phyloP scores from a whole-genome alignment of 345 rosid genomes.

The Turnera subulata region DNA sequence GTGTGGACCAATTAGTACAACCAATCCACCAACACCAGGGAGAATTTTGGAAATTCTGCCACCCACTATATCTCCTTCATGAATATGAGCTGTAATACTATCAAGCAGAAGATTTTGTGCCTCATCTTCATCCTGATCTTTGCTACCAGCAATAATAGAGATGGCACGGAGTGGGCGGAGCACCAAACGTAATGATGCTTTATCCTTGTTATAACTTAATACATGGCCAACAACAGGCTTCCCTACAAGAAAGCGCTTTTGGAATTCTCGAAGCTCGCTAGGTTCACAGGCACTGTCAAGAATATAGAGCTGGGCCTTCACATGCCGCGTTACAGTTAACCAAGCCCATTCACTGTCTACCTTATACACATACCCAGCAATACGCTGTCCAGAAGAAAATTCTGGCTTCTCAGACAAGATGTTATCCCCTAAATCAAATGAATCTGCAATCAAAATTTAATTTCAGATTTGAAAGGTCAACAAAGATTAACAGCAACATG shows the following conservation, averaged over 20 bases:
- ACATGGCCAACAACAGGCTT: conserved; percentile 64
- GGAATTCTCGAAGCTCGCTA: conserved; percentile 67
- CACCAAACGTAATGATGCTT: conserved; percentile 62
- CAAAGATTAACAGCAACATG: too few species aligned
- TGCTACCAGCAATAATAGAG: conserved; percentile 22
- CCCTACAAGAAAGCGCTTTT: conserved; percentile 54
- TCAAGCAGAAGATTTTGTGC: conserved; percentile 28
- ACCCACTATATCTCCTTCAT: conserved; percentile 77
- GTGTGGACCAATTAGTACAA: conserved; percentile 82
- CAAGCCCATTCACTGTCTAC: conserved; percentile 86
- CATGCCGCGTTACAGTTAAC: conserved; percentile 66
- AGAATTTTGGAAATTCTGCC: conserved; percentile 74
- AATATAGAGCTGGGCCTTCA: conserved; percentile 65
- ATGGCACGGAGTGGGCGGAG: conserved; percentile 39
- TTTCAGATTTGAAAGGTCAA: conserved; percentile 2
- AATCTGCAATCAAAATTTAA: conserved; percentile 34
- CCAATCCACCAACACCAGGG: conserved; percentile 79
- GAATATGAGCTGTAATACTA: conserved; percentile 44
- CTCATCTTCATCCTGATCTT: conserved; percentile 21
- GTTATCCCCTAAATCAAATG: conserved; percentile 28
- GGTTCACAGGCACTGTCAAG: conserved; percentile 77
- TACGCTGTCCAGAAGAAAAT: conserved; percentile 51
- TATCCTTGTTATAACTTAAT: conserved; percentile 56
- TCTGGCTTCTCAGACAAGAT: conserved; percentile 35
- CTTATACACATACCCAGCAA: conserved; percentile 77